phyloP scores from a whole-genome alignment of 805 yeast genomes.

The Saccharomycopsis guyanensis region DNA sequence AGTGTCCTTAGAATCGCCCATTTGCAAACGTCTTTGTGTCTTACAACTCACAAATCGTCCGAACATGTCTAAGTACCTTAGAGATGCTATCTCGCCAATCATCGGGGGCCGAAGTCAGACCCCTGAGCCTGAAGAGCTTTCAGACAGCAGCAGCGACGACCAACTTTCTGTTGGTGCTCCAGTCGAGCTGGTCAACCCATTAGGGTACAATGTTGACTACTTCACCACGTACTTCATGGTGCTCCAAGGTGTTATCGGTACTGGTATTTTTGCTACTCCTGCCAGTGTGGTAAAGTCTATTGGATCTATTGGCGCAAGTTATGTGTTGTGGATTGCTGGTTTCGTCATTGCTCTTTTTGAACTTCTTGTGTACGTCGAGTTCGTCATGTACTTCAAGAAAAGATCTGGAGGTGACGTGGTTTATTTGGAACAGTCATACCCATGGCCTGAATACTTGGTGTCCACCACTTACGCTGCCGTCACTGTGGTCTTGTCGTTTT shows the following conservation, averaged over 20 bases:
- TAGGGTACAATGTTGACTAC: slow-evolving; percentile 32
- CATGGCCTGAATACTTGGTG: slow-evolving; percentile 30
- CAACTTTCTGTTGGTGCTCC: slow-evolving; percentile 32
- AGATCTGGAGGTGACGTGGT: slow-evolving; percentile 35
- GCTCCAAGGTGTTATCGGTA: slow-evolving; percentile 48
- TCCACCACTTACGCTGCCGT: slow-evolving; percentile 35
- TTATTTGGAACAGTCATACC: slow-evolving; percentile 33
- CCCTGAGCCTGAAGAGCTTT: neutral
- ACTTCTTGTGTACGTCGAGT: slow-evolving; percentile 34
- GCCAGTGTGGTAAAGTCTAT: slow-evolving; percentile 36
- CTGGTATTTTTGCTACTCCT: slow-evolving; percentile 52
- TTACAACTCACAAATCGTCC: no score
- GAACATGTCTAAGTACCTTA: neutral
- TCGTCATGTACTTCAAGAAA: slow-evolving; percentile 31
- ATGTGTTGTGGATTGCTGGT: slow-evolving; percentile 37
- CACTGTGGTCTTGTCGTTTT: slow-evolving; percentile 31
- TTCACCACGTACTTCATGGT: slow-evolving; percentile 42
- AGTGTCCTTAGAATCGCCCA: no score
- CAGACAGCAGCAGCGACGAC: neutral
- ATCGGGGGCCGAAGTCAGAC: neutral
- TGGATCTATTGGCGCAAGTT: slow-evolving; percentile 38
- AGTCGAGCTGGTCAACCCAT: slow-evolving; percentile 32
- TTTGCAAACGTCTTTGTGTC: no score
- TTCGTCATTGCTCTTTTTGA: slow-evolving; percentile 33
- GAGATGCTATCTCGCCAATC: neutral